Evolutionary conservation across 129 eudicot genomes (phyloP).

Genomic region (Centrapalus pauciflorus): DNA sequence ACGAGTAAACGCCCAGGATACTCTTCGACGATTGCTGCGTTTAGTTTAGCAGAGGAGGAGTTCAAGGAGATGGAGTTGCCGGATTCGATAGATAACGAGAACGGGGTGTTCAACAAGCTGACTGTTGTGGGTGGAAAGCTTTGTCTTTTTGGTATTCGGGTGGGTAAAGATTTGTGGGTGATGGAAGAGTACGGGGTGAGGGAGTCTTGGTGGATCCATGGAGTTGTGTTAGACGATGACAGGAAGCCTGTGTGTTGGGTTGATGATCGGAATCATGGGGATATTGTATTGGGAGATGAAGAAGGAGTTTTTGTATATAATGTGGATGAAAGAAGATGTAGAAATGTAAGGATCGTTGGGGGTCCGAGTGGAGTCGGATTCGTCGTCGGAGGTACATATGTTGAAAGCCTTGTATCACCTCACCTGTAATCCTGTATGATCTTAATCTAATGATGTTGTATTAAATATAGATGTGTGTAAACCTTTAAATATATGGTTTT

Average conservation of each 20-base stretch:
- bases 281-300: conserved; percentile 22
- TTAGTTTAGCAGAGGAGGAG: conserved; percentile 35
- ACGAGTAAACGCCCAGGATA: not conserved
- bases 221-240: conserved; percentile 1
- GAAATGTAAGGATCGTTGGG: conserved; percentile 24
- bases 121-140: conserved; percentile 48
- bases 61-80: conserved; percentile 42
- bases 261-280: conserved; percentile 19
- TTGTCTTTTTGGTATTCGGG: not conserved
- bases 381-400: conserved; percentile 21
- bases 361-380: conserved; percentile 14
- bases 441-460: too few relatives aligned
- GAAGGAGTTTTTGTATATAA: conserved; percentile 27
- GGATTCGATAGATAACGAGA: conserved; percentile 8
- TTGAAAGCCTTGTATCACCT: conserved; percentile 38
- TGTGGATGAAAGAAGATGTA: conserved; percentile 2
- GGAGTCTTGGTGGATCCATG: conserved; percentile 42
- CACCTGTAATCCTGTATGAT: too few relatives aligned
- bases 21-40: conserved; percentile 34
- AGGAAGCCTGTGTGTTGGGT: conserved; percentile 29
- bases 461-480: too few relatives aligned
- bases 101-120: conserved; percentile 18
- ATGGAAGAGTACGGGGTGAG: conserved; percentile 52
- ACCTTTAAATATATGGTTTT: too few relatives aligned
- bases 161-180: conserved; percentile 38